Conservation (phyloP, 345 rosid species). For the Brassica carinata region DNA sequence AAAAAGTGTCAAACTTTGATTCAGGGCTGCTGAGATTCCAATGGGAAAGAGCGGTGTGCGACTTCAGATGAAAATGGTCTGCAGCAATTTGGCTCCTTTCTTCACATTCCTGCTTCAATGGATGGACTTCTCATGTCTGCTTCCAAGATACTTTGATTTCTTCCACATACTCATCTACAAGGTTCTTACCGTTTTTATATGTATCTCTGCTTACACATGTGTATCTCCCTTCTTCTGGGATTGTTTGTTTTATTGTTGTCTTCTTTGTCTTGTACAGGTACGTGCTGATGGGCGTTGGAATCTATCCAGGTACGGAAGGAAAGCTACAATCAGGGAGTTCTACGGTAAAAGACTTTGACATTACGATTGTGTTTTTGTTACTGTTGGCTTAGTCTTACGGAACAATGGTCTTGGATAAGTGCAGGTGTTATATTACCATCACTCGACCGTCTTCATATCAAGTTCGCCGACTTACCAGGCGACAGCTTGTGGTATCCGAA, state of each 20-base stretch:
- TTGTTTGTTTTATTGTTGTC: conserved; percentile 31
- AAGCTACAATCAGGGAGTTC: conserved; percentile 84
- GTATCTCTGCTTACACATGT: no score
- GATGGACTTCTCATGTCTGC: conserved; percentile 83
- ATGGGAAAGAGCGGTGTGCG: conserved; percentile 69
- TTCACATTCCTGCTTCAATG: conserved; percentile 75
- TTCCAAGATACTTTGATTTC: conserved; percentile 80
- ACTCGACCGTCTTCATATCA: conserved; percentile 66
- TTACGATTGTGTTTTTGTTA: neutral
- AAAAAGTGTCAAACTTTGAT: neutral
- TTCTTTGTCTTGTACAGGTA: conserved; percentile 53
- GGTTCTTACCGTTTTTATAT: conserved; percentile 43
- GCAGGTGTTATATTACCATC: conserved; percentile 90
- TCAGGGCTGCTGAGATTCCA: conserved; percentile 88
- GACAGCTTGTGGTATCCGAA: conserved; percentile 33
- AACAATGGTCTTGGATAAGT: neutral
- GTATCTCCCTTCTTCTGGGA: neutral
- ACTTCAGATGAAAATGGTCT: conserved; percentile 86
- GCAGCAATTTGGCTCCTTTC: conserved; percentile 83
- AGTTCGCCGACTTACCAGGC: conserved; percentile 52
- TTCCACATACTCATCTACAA: conserved; percentile 82
- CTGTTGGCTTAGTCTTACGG: neutral
- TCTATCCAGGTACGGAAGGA: conserved; percentile 66
- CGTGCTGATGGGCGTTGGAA: conserved; percentile 59
- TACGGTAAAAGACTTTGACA: conserved; percentile 51